A percentile compares a stretch with the other conserved stretches of the same genome.
These are phyloP conservation scores for Colletotrichum sublineola DNA, from an alignment of 2,329 filamentous ascomycete genomes.

Conservation along the genomic window DNA sequence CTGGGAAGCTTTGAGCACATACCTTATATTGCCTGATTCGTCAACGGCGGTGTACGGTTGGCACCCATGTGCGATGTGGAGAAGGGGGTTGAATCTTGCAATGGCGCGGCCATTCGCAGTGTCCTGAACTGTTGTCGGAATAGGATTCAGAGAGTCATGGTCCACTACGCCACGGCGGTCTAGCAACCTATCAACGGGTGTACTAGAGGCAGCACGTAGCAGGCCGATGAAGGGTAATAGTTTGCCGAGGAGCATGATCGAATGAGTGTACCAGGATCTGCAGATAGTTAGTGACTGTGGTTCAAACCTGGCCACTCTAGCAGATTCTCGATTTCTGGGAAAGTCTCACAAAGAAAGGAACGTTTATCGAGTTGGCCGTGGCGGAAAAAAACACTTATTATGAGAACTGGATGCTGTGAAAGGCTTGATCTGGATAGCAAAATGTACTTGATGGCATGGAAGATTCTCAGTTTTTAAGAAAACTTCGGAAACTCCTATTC, in stretches of 20 bases:
- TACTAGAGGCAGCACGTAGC: background rate
- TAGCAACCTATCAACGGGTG: background rate
- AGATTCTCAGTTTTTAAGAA: background rate
- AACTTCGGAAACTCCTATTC: background rate
- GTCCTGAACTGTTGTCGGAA: background rate
- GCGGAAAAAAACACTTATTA: conserved; percentile 9
- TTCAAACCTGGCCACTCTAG: no score
- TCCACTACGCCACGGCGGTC: background rate
- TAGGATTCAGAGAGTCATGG: conserved; percentile 19
- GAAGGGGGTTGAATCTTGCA: conserved; percentile 29
- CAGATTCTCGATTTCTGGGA: background rate
- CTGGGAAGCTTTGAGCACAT: background rate
- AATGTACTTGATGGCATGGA: background rate
- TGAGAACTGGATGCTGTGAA: background rate
- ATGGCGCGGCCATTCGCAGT: conserved; percentile 24
- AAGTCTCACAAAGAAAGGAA: background rate
- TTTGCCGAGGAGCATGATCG: conserved; percentile 4
- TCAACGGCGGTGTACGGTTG: conserved; percentile 28
- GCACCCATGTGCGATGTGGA: conserved; percentile 35
- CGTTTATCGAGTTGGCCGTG: background rate
- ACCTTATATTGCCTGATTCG: conserved; percentile 26
- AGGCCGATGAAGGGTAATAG: conserved; percentile 9
- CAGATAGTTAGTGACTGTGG: background rate
- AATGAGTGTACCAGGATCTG: background rate
- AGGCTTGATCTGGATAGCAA: background rate